These are phyloP conservation scores for Graphilbum fragrans DNA, from an alignment of 2,329 filamentous ascomycete genomes.

Conservation along the genomic window DNA sequence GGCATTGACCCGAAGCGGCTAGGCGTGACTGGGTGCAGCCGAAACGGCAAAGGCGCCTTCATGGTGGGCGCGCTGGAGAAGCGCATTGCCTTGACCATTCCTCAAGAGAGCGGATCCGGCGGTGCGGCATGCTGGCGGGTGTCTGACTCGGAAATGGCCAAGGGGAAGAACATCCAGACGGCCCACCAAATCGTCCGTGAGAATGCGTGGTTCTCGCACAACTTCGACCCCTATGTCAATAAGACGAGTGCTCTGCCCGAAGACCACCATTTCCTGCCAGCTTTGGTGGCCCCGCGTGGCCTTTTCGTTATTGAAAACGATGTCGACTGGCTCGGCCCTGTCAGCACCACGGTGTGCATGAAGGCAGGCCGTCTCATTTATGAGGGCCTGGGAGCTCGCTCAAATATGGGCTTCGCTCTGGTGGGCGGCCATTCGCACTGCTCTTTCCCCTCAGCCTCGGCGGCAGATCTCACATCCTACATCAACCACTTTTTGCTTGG, in stretches of 20 bases:
- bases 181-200: conserved; percentile 41
- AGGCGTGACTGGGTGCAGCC: conserved; percentile 47
- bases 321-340: conserved; percentile 40
- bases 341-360: conserved; percentile 41
- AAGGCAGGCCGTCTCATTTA: conserved; percentile 36
- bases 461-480: conserved; percentile 23
- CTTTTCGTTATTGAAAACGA: conserved; percentile 42
- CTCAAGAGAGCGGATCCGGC: conserved; percentile 47
- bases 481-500: conserved; percentile 36
- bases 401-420: conserved; percentile 41
- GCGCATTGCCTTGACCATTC: conserved; percentile 44
- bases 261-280: conserved; percentile 43
- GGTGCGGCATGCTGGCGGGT: conserved; percentile 47
- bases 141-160: conserved; percentile 30
- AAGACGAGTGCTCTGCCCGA: conserved; percentile 31
- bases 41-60: conserved; percentile 48
- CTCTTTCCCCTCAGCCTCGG: conserved; percentile 36
- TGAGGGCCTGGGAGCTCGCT: conserved; percentile 33
- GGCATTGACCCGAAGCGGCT: conserved; percentile 32
- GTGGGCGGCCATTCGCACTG: conserved; percentile 39
- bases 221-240: conserved; percentile 35
- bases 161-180: conserved; percentile 44
- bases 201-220: conserved; percentile 46
- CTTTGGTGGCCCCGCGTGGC: conserved; percentile 38
- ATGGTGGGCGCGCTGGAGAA: conserved; percentile 41